Base-by-base conservation (phyloP, 1,284 basidiomycete species). In the Baeospora myosura region DNA sequence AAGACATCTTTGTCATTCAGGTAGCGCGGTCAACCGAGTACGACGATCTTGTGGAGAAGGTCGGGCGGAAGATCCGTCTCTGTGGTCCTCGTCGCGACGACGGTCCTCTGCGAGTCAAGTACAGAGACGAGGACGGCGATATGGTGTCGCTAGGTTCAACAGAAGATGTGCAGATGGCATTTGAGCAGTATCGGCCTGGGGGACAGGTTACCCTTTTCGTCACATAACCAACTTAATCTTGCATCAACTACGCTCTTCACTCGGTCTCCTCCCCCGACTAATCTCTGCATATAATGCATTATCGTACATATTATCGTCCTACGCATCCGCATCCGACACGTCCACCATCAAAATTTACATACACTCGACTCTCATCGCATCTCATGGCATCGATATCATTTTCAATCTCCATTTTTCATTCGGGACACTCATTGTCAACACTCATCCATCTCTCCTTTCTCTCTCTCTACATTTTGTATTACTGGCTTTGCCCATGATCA, bases 1-100 rank as follows among this genome's bases (percentile, higher is more conserved):
- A 91, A 52, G 93, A 96, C 58, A 82, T 91, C 40, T 96, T 94
- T 59, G 84, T 93, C 48, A 88, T 98, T 46, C 88, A 92, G 59
- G 88, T 95, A 8, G 74, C 89, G 26, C 72, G 82, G 29, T 64
- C 71, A 44, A 88, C 87, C 16, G 76, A 86, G 54, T 95, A 85
- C 60, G 68, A 68, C 43, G 86, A 91, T 26, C 71, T 98, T 36
- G 81, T 93, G 45, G 87, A 93, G 56, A 88, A 87, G 60, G 90
- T 98, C 2, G 81, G 87, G 22, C 84, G 85, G 66, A 98, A 98
- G 74, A 89, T 97, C 51, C 76, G 88, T 17, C 68, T 93, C 14
- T 93, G 90, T 58, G 88, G 89, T 17, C 81, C 81, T 3, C 71
- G 81, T 42, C 69, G 86, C 28, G 79, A 81, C 30, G 79, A 85